These are phyloP conservation scores for Acer negundo DNA, from an alignment of 345 rosid species.

Conservation along the genomic window DNA sequence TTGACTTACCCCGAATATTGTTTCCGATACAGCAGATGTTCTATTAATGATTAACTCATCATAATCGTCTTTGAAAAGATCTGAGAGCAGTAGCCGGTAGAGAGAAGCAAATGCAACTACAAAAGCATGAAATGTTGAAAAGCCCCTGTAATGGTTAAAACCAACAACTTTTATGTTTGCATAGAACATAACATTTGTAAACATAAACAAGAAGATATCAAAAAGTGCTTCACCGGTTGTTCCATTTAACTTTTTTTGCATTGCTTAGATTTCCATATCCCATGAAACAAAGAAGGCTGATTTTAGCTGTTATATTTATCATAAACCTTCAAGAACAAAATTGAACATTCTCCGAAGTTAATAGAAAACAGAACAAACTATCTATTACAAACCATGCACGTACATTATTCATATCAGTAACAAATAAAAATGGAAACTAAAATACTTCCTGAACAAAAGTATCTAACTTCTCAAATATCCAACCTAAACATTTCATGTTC, in stretches of 20 bases:
- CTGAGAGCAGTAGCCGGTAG: constrained; percentile 60
- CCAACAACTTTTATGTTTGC: constrained; percentile 10
- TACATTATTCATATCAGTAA: background rate
- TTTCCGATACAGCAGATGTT: constrained; percentile 53
- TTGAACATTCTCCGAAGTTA: constrained; percentile 12
- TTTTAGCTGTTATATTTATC: constrained; percentile 53
- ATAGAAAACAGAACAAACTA: background rate
- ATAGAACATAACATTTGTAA: background rate
- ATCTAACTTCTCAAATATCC: background rate
- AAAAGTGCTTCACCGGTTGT: constrained; percentile 56
- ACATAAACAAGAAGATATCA: background rate
- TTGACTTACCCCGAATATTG: constrained; percentile 64
- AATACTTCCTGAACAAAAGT: background rate
- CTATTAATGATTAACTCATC: constrained; percentile 55
- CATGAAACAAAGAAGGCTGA: constrained; percentile 50
- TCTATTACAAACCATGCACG: too few relatives aligned
- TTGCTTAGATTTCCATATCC: constrained; percentile 55
- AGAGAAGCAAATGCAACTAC: constrained; percentile 60
- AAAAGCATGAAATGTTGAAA: constrained; percentile 85
- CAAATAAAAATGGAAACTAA: background rate
- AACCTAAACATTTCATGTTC: background rate
- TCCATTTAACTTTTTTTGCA: constrained; percentile 73
- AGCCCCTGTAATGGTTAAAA: constrained; percentile 57
- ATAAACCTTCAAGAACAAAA: constrained; percentile 59
- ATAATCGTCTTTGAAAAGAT: constrained; percentile 55